These are phyloP conservation scores for Suhomyces emberorum DNA, from an alignment of 805 yeast species.

Conservation along the genomic window DNA sequence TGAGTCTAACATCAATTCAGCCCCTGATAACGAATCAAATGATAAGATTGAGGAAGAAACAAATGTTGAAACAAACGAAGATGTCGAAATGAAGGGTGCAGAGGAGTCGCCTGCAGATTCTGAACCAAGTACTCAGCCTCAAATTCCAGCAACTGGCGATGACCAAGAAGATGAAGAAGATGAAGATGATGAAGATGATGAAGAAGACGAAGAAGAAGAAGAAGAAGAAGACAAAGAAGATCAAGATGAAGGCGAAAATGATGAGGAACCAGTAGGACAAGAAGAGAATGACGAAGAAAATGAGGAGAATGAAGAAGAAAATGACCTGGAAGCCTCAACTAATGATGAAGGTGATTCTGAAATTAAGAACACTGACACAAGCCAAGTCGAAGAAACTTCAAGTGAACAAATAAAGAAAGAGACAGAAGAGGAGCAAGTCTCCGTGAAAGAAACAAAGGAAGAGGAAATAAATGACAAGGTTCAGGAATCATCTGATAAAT, in stretches of 20 bases:
- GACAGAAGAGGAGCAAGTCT: no score
- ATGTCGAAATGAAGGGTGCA: slow-evolving; percentile 7
- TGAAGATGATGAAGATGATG: slow-evolving; percentile 8
- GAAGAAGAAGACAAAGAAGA: no score
- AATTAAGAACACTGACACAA: background rate
- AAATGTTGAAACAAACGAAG: background rate
- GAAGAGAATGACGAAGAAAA: background rate
- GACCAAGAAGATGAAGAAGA: background rate
- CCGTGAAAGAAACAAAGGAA: background rate
- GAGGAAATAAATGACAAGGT: background rate
- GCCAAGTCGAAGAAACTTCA: background rate
- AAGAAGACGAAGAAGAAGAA: no score
- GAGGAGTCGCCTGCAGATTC: no score
- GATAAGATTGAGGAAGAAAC: background rate
- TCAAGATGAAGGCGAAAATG: background rate
- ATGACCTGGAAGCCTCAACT: slow-evolving; percentile 1
- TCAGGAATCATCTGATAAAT: no score
- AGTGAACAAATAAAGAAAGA: background rate
- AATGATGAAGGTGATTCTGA: slow-evolving; percentile 6
- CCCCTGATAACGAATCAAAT: background rate
- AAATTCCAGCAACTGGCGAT: background rate
- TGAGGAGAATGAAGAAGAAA: background rate
- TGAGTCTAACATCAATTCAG: background rate
- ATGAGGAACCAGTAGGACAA: background rate
- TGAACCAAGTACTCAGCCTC: background rate